Evolutionary conservation across 2,329 filamentous ascomycete genomes (phyloP), one percentile per base, ranked within the genome.

Genomic region (Fusarium torreyae): DNA sequence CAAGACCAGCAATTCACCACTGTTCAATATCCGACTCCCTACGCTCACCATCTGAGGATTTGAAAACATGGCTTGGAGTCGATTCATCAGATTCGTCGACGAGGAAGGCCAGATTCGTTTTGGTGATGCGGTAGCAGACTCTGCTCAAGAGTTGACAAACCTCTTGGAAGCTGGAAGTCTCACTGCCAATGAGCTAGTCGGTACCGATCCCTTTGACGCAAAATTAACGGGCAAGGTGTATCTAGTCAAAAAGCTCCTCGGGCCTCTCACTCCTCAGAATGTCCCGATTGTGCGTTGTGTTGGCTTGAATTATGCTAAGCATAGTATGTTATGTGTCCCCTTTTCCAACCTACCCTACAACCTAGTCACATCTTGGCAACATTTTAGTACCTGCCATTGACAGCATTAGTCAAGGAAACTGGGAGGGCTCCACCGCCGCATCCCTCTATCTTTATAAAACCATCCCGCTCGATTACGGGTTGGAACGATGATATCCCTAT

Each of bases 221-320:
- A 55, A 38, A 26, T 36, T 49, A 4, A 63, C 60, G 3, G 60
- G 31, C 31, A 59, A 42, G 18, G 24, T 55, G 6, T 2, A 54
- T 18, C 38, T 15, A 1, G 55, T 63, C 14, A 48, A 54, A 20
- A 18, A 26, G 55, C 60, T 63, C 5, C n/a, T 59, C 10, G 60
- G 60, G 5, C 60, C 60, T 22, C 14, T 63, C 6, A 33, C 17
- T 7, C 60, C 60, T 11, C 24, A 33, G 9, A 38, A 59, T 6
- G 55, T 59, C 4, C 60, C 60, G 5, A 55, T 63, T 28, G 3
- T 63, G 17, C 60, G 60, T 10, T 63, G 60, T 22, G 60, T 63
- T 31, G 60, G 55, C 6, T 46, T 63, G 38, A 63, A 63, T 20
- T 63, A 63, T 36, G 55, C 60, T 28, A 59, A 59, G n/a, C 60